Conservation (phyloP, 768 basidiomycete genomes). For the Candolleomyces aberdarensis region DNA sequence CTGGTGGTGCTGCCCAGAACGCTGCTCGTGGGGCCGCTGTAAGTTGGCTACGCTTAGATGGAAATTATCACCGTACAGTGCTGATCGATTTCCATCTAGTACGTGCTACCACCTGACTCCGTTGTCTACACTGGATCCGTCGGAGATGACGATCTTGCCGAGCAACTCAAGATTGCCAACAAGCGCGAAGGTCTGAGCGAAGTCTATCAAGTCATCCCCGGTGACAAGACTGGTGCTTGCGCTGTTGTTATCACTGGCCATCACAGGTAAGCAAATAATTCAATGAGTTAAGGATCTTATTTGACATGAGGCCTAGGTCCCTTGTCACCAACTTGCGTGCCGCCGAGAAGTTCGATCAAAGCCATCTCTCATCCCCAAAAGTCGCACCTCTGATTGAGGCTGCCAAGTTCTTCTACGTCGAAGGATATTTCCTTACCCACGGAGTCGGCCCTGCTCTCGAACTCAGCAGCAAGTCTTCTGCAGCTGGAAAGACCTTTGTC, state of each 20-base stretch:
- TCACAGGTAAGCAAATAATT: slow-evolving; percentile 59
- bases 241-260: slow-evolving; percentile 94
- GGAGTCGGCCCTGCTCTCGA: slow-evolving; percentile 69
- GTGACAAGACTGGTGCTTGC: slow-evolving; percentile 92
- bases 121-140: slow-evolving; percentile 95
- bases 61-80: not conserved
- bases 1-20: slow-evolving; percentile 97
- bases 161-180: slow-evolving; percentile 88
- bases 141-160: slow-evolving; percentile 87
- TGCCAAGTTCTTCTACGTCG: slow-evolving; percentile 90
- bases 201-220: slow-evolving; percentile 85
- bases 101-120: slow-evolving; percentile 81
- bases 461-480: slow-evolving; percentile 75
- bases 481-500: slow-evolving; percentile 80
- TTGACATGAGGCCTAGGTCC: slow-evolving; percentile 48
- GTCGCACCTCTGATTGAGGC: slow-evolving; percentile 75
- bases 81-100: slow-evolving; percentile 46
- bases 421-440: slow-evolving; percentile 97
- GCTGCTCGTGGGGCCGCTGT: slow-evolving; percentile 95
- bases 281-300: not conserved
- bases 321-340: slow-evolving; percentile 88
- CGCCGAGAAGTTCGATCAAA: slow-evolving; percentile 84
- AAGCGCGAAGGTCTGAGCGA: slow-evolving; percentile 85
- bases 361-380: slow-evolving; percentile 72
- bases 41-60: slow-evolving; percentile 25